A percentile compares a stretch with the other conserved stretches of the same genome.
Conservation (phyloP, 345 rosid genomes). For the Aquilaria malaccensis region DNA sequence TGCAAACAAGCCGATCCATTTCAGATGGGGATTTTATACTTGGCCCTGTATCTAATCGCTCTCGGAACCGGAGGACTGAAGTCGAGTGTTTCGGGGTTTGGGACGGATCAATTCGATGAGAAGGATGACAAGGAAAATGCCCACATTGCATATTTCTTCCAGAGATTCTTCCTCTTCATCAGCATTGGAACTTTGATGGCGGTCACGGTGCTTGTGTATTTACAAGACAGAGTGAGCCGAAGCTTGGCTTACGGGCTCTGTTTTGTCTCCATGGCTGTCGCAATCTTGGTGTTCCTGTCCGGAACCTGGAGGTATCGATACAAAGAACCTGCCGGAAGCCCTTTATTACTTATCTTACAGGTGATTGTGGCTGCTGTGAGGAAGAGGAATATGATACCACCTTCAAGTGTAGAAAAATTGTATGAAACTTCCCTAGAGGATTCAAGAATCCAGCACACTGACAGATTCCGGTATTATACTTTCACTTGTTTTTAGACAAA, state of each 20-base stretch:
- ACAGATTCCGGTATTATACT: slow-evolving; percentile 46
- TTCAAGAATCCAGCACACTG: slow-evolving; percentile 47
- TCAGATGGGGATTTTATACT: slow-evolving; percentile 69
- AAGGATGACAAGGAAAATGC: slow-evolving; percentile 43
- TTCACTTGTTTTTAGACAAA: neutral
- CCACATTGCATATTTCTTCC: slow-evolving; percentile 56
- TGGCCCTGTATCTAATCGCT: slow-evolving; percentile 44
- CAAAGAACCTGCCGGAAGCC: slow-evolving; percentile 73
- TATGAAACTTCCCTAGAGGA: slow-evolving; percentile 44
- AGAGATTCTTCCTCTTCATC: slow-evolving; percentile 60
- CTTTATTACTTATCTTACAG: slow-evolving; percentile 69
- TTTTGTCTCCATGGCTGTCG: slow-evolving; percentile 49
- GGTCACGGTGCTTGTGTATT: slow-evolving; percentile 50
- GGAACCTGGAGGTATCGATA: slow-evolving; percentile 62
- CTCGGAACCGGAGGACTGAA: slow-evolving; percentile 74
- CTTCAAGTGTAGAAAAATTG: slow-evolving; percentile 36
- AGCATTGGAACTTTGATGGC: slow-evolving; percentile 58
- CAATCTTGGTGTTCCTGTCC: slow-evolving; percentile 44
- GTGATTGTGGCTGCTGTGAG: slow-evolving; percentile 54
- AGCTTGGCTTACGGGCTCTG: slow-evolving; percentile 63
- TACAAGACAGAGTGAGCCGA: slow-evolving; percentile 55
- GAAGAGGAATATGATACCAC: slow-evolving; percentile 44
- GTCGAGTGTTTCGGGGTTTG: slow-evolving; percentile 66
- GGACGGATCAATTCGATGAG: slow-evolving; percentile 65
- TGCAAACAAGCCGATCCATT: slow-evolving; percentile 50